Evolutionary conservation across 148 eudicot genomes (phyloP), one percentile per base, ranked within the genome.

Genomic region (Persicaria maculosa): DNA sequence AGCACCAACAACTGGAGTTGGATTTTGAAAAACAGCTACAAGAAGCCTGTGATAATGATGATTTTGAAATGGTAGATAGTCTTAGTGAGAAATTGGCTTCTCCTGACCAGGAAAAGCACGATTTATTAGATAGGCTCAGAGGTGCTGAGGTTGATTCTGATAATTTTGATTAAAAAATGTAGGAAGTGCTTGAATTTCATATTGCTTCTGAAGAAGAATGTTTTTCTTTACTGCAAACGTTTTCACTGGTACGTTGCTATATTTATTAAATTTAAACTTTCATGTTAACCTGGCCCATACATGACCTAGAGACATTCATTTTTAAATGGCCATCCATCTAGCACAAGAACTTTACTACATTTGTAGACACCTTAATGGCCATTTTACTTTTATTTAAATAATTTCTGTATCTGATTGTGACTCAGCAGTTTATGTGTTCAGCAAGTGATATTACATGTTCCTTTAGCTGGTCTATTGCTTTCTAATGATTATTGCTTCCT

Each of bases 31-130:
- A 84, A 85, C 79, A 84, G 77, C 81, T 91, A 54, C 91, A 88
- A 77, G 93, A 84, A 77, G 96, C 96, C 7, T 88, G 92, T 75
- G 96, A 91, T 83, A 87, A 88, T 36, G 96, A 91, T 77, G 96
- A 91, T 80, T 91, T 91, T 47, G 96, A 91, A 87, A 83, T 71
- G 61, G 96, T 91, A 3, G 96, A 91, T 40, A 78, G 76, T 59
- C 84, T 91, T 55, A 88, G 93, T 72, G 93, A 87, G 75, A 87
- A 82, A 64, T 89, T 91, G 65, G 86, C 86, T 20, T 76, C 85
- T 73, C 89, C 91, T 19, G 93, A 91, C 67, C 84, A 83, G 82
- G 89, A 88, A 54, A 91, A 79, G 74, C 89, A 84, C 77, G 43
- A 16, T 25, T 77, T 87, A 74, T 71, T 79, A 19, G 77, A 68